phyloP scores from a whole-genome alignment of 441 rosid species.

The Daphne laureola region DNA sequence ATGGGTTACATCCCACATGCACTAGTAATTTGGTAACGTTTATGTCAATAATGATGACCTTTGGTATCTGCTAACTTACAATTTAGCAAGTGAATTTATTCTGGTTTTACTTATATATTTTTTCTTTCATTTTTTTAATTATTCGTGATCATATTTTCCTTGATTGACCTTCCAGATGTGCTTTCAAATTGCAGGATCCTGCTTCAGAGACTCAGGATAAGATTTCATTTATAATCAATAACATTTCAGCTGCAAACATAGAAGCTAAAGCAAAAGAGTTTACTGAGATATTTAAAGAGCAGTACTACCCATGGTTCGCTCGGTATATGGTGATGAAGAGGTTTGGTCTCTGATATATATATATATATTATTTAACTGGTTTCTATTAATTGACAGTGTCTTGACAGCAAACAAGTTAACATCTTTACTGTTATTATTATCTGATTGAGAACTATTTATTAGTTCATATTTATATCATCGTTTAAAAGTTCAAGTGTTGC shows the following conservation, averaged over 20 bases:
- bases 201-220: slow-evolving; percentile 85
- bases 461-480: slow-evolving; percentile 8
- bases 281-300: slow-evolving; percentile 76
- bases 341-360: slow-evolving; percentile 28
- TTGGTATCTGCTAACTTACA: not conserved
- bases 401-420: not conserved
- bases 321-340: slow-evolving; percentile 99
- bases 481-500: slow-evolving; percentile 3
- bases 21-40: no score
- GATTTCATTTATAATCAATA: slow-evolving; percentile 86
- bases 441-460: not conserved
- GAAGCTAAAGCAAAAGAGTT: slow-evolving; percentile 88
- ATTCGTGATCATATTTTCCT: not conserved
- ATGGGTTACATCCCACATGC: no score
- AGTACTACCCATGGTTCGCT: slow-evolving; percentile 92
- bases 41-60: no score
- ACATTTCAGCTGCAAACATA: slow-evolving; percentile 70
- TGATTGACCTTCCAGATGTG: slow-evolving; percentile 1
- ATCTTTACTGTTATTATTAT: no score
- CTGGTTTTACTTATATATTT: not conserved
- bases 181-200: slow-evolving; percentile 58
- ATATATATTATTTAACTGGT: not conserved
- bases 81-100: not conserved
- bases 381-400: no score
- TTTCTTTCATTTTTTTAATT: not conserved